phyloP scores from a whole-genome alignment of 225 moss, liverwort and hornwort species.

The Pleurozium schreberi region DNA sequence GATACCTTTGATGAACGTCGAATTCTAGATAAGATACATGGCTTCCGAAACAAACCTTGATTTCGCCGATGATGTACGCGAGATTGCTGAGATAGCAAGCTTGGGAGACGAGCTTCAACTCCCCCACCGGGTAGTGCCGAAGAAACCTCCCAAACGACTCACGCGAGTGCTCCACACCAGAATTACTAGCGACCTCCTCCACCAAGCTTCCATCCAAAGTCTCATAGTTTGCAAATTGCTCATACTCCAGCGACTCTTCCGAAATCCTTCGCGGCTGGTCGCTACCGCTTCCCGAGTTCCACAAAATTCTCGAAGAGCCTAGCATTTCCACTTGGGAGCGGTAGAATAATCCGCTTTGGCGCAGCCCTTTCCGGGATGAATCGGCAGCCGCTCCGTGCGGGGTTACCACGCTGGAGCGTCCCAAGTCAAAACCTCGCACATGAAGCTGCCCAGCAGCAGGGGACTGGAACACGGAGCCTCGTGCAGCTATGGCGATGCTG shows the following conservation, averaged over 20 bases:
- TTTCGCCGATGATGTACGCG: conserved; percentile 28
- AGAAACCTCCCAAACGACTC: conserved; percentile 28
- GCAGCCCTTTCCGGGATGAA: neutral
- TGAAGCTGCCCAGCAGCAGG: neutral
- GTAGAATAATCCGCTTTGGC: neutral
- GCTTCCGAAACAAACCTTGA: conserved; percentile 5
- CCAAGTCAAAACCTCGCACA: neutral
- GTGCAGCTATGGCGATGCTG: neutral
- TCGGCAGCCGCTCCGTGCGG: neutral
- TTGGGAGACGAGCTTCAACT: conserved; percentile 18
- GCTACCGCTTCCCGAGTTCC: neutral
- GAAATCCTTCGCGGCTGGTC: neutral
- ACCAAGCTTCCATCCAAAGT: neutral
- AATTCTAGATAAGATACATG: neutral
- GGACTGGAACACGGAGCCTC: neutral
- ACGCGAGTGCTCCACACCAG: neutral
- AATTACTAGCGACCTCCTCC: neutral
- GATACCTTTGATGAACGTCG: neutral
- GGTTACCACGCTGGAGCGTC: neutral
- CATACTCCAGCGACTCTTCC: neutral
- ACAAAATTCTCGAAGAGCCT: neutral
- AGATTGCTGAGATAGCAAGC: conserved; percentile 50
- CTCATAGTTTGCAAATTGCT: neutral
- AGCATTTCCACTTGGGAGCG: conserved; percentile 2
- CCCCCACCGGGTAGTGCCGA: neutral